Evolutionary conservation across 306 rosid genomes (phyloP), one percentile per base, ranked within the genome.

Genomic region (Ziziphus jujuba): DNA sequence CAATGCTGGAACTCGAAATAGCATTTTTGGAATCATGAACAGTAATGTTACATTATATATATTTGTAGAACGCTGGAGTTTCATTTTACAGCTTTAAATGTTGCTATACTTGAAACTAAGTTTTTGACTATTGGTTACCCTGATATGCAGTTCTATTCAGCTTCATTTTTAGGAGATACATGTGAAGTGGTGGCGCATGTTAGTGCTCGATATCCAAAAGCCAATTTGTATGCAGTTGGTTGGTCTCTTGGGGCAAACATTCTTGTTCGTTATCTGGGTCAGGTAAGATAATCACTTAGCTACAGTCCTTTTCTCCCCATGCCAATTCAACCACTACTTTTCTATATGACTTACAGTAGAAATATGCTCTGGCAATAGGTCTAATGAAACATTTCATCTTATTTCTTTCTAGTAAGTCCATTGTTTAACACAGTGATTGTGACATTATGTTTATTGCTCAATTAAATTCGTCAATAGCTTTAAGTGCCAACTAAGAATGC

Each of bases 161-260:
- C 97, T 77, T 90, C 96, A 23, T 93, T 83, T 85, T 67, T 87
- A 70, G 99, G 99, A 73, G 99, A 93, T 67, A 64, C 90, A 67
- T 50, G 68, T 44, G 90, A 90, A 72, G 97, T 93, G 54, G 91
- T 93, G 70, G 83, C 79, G 10, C 95, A 86, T 85, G 90, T 93
- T 66, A 73, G 84, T 21, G 44, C 52, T 64, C 79, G 81, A 52
- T 90, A 88, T 75, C 95, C 90, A 0, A 56, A 80, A 56, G 97
- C 99, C 25, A 88, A 93, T 79, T 16, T 93, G 17, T 90, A 93
- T 73, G 97, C 87, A 0, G 90, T 59, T 72, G 99, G 99, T 20
- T 93, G 99, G 99, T 93, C 99, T 61, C 91, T 93, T 50, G 99
- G 99, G 4, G 99, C 95, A 40, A 93, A 93, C 79, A 86, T 93